Conservation (phyloP, 495 filamentous ascomycete genomes). For the Lepidopterella palustris region DNA sequence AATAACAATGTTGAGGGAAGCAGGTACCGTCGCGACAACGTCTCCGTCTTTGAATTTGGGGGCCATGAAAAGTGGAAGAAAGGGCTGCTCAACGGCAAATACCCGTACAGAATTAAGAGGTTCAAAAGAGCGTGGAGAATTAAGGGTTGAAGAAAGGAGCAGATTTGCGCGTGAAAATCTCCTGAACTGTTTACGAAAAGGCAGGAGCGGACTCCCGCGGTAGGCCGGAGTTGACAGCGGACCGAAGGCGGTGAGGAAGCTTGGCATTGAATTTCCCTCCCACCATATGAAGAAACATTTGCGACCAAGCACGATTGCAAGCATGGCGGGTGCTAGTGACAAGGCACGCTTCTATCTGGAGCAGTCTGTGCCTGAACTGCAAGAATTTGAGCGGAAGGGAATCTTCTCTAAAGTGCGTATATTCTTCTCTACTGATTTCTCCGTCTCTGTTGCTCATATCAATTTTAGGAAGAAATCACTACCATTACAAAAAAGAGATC, state of each 20-base stretch:
- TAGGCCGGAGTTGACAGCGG: slow-evolving; percentile 6
- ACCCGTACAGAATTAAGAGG: slow-evolving; percentile 23
- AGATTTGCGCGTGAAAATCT: slow-evolving; percentile 12
- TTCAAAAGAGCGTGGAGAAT: slow-evolving; percentile 38
- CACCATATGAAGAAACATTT: neutral
- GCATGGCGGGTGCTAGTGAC: slow-evolving; percentile 78
- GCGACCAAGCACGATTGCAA: slow-evolving; percentile 12
- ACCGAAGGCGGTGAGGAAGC: slow-evolving; percentile 8
- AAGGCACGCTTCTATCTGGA: slow-evolving; percentile 94
- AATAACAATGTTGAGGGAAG: neutral
- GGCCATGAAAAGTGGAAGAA: slow-evolving; percentile 52
- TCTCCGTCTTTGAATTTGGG: slow-evolving; percentile 87
- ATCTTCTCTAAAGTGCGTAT: slow-evolving; percentile 68
- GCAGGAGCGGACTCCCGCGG: slow-evolving; percentile 8
- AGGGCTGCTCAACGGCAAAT: neutral
- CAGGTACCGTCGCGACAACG: slow-evolving; percentile 62
- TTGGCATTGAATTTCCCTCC: neutral
- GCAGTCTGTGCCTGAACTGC: slow-evolving; percentile 81
- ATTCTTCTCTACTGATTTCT: neutral
- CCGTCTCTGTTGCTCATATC: slow-evolving; percentile 15
- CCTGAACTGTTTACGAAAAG: slow-evolving; percentile 15
- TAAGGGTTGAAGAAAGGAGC: slow-evolving; percentile 11
- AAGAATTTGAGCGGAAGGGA: slow-evolving; percentile 78
- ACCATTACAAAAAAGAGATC: slow-evolving; percentile 83
- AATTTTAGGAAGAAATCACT: slow-evolving; percentile 69